Evolutionary conservation across 1,284 basidiomycete species (phyloP), one percentile per base, ranked within the genome.

Genomic region (Pseudozyma hubeiensis): DNA sequence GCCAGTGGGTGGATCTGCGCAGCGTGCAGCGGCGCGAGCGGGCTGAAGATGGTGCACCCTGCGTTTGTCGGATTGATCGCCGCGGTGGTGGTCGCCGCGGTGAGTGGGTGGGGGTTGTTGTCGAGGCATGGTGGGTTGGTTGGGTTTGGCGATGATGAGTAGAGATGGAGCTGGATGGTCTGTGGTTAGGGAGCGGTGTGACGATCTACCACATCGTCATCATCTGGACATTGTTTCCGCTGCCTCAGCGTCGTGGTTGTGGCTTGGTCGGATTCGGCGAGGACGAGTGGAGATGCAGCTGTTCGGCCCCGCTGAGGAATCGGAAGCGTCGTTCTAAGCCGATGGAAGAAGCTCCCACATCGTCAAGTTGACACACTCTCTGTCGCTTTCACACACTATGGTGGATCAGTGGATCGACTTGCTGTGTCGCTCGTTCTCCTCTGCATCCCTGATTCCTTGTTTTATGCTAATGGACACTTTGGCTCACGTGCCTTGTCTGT

Each of bases 1-100:
- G 65, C 79, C 10, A 67, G 76, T 71, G 77, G 77, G 9, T 79
- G 77, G 77, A 59, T 72, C 51, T 79, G 77, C 46, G 70, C 69
- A 2, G 70, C 74, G 16, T 79, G 77, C 62, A 79, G 52, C 43
- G 75, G 67, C 11, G 77, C 70, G 14, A 56, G 44, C 3, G 64
- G 71, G 14, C 35, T 79, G 19, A 67, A 62, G 48, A 53, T 68
- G 16, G 63, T 75, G 51, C 65, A 71, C 29, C 77, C 77, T 2
- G 67, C 64, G 3, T 56, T 77, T 49, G 17, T 77, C 7, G 67
- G 62, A 2, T 40, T 77, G 41, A 39, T 79, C 16, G 74, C 71
- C 13, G 71, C 71, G 24, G 13, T 55, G 29, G 71, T 68, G 29
- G 59, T 77, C 6, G 75, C 75, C 33, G 50, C 72, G 10, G 70